A percentile compares a stretch with the other conserved stretches of the same genome.
These are phyloP conservation scores for Aspergillus cejpii DNA, from an alignment of 2,329 filamentous ascomycete genomes.

Conservation along the genomic window DNA sequence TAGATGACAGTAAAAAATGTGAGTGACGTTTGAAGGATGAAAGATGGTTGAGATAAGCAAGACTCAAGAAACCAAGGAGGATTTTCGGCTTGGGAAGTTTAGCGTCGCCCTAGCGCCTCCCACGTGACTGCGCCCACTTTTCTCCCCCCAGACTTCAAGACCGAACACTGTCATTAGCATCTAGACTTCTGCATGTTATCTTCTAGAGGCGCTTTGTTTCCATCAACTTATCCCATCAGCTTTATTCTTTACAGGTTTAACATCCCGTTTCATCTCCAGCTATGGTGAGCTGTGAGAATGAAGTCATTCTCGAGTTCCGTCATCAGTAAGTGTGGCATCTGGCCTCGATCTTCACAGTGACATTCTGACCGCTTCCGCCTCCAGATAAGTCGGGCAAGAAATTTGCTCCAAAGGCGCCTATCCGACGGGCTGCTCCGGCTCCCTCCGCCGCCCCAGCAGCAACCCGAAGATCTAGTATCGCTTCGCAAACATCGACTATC, in stretches of 20 bases:
- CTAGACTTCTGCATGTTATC: conserved; percentile 22
- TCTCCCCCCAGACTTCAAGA: conserved; percentile 24
- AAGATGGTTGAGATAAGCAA: conserved; percentile 25
- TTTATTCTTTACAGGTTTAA: neutral
- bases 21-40: conserved; percentile 6
- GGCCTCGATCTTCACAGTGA: neutral
- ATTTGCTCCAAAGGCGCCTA: conserved; percentile 65
- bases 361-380: conserved; percentile 9
- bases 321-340: conserved; percentile 39
- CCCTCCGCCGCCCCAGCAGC: conserved; percentile 30
- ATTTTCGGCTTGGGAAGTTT: conserved; percentile 36
- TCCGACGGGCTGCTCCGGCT: conserved; percentile 48
- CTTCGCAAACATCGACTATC: conserved; percentile 29
- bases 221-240: neutral
- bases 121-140: conserved; percentile 36
- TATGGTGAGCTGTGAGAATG: conserved; percentile 28
- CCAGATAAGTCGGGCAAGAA: conserved; percentile 63
- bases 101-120: conserved; percentile 27
- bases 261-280: conserved; percentile 7
- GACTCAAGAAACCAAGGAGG: conserved; percentile 34
- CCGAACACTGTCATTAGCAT: conserved; percentile 11
- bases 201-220: neutral
- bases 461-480: conserved; percentile 37
- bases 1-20: neutral
- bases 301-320: conserved; percentile 51